phyloP scores from a whole-genome alignment of 768 basidiomycete genomes.

The Boletellus emodensis region DNA sequence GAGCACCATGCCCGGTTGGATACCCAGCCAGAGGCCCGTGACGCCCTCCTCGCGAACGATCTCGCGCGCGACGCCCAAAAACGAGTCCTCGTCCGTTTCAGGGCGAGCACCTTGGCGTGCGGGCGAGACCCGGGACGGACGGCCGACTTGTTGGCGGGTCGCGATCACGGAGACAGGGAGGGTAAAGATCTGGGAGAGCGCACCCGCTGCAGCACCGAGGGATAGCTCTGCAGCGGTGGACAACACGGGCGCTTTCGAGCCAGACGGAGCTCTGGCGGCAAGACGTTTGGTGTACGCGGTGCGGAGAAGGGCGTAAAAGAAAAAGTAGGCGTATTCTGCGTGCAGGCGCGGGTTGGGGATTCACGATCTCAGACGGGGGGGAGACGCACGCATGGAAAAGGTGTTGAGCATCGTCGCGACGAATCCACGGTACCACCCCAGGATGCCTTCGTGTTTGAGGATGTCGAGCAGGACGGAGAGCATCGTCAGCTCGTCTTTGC shows the following conservation, averaged over 20 bases:
- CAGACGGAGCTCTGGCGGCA: constrained; percentile 51
- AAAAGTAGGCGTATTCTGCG: constrained; percentile 98
- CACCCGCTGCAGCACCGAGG: constrained; percentile 90
- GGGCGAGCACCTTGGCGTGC: background rate
- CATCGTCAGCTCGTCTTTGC: constrained; percentile 51
- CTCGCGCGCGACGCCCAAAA: constrained; percentile 75
- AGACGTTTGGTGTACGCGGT: constrained; percentile 75
- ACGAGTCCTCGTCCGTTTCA: constrained; percentile 54
- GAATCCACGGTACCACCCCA: constrained; percentile 88
- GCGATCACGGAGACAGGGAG: constrained; percentile 98
- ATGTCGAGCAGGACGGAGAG: constrained; percentile 64
- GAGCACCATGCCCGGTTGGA: constrained; percentile 89
- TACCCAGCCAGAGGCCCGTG: constrained; percentile 86
- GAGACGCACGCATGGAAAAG: constrained; percentile 81
- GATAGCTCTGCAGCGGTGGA: constrained; percentile 79
- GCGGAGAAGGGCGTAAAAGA: constrained; percentile 94
- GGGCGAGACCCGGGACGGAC: constrained; percentile 18
- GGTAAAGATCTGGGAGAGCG: constrained; percentile 94
- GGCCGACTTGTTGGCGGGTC: constrained; percentile 91
- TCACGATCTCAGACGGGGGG: background rate
- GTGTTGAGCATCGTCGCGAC: constrained; percentile 97
- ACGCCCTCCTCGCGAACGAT: constrained; percentile 89
- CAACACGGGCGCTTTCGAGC: constrained; percentile 57
- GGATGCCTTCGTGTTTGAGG: constrained; percentile 74
- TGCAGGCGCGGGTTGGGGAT: background rate